Evolutionary conservation across 2,329 filamentous ascomycete genomes (phyloP), one percentile per base, ranked within the genome.

Genomic region (Fusarium sp.): DNA sequence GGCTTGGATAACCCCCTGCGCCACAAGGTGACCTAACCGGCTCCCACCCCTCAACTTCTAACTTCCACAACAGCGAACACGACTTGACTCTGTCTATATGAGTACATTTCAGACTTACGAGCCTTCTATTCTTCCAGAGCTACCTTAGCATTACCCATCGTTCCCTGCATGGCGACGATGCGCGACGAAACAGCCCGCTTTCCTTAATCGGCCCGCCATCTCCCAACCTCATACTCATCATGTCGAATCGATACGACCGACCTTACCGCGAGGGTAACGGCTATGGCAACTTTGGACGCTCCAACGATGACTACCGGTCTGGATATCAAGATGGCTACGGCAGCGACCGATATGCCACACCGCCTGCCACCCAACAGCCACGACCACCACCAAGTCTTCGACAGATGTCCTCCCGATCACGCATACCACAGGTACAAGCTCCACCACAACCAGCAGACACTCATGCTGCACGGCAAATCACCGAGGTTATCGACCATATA

Each of bases 401-500:
- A 61, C 78, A 75, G 64, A 80, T 81, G 79, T 74, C 81, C 31
- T 83, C 82, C 36, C 76, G 82, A 61, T 71, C 79, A 60, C 79
- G 79, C 73, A 79, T 81, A 71, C 83, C 77, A 72, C 66, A 69
- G 58, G 26, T 36, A 28, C 66, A 69, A 41, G 41, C 66, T 15
- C 66, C 42, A 53, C 26, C 58, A 33, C 65, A 56, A 18, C 35
- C 36, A 26, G 41, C 65, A n/a, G 66, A 82, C 75, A 85, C 87
- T 47, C 87, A 82, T 72, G 87, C 87, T 60, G 87, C 89, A 80
- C 82, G 86, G 54, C 87, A 90, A 79, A 90, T 90, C 66, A 82
- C 83, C 55, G 86, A 90, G 75, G 89, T 97, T 5, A 86, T 98
- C 54, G 91, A 94, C 74, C 91, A 93, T 75, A 97, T 99, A 78